Base-by-base conservation (phyloP, 495 filamentous ascomycete genomes). In the Staphylotrichum longicolle region DNA sequence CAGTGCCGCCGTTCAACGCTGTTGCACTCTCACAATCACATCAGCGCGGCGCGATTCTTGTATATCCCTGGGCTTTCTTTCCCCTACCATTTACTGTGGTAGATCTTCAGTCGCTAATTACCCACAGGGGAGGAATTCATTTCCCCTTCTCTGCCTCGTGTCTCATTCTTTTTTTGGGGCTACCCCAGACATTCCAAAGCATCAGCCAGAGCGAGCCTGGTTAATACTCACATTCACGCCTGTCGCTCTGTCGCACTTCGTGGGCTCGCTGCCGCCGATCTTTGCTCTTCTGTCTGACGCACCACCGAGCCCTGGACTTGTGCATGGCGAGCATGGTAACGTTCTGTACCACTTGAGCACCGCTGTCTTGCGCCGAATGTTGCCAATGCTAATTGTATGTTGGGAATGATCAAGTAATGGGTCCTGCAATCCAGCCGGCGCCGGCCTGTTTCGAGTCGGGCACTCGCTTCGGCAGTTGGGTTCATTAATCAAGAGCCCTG, bases 251-350 rank as follows among this genome's bases (percentile, higher is more conserved):
- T 27, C 20, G 20, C 20, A 27, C 20, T 27, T 27, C 20, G 20
- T 27, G 20, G 47, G 53, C 15, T 61, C 33, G 53, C 33, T 14
- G 46, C 57, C 41, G 54, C 48, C 54, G 63, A 61, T 65, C 63
- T 32, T 52, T 65, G 27, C 47, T 60, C 20, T 14, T 27, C 20
- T 11, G 35, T 54, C 11, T 27, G 42, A 27, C 42, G 42, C 42
- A 11, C 42, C 9, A 6, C 42, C 5, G 14, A 45, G 20, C 20
- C 20, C 20, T 27, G 20, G 20, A 27, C 20, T 27, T 27, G 20
- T 27, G 1, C 20, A 27, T 27, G 20, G 20, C 20, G 20, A 27
- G 20, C 20, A 27, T 27, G 20, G 20, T 15, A 45, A 27, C 4
- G 15, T 5, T n/a, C 42, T 45, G 44, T 46, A 27, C 44, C 44